Evolutionary conservation across 305 asterid genomes (phyloP).

Genomic region (Coffea humblotiana): DNA sequence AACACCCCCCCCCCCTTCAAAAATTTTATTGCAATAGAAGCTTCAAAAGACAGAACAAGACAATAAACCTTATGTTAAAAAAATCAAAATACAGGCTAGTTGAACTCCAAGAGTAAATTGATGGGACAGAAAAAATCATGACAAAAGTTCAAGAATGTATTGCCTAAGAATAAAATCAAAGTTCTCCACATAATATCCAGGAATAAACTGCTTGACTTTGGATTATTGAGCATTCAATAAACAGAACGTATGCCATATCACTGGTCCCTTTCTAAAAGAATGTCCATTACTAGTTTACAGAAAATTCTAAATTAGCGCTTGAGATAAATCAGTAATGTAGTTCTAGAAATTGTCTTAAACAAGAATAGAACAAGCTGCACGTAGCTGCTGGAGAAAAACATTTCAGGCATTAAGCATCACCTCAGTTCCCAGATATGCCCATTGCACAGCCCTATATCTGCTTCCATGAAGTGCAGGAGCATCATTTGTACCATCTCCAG

Average conservation of each 20-base stretch:
- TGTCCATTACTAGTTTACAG: neutral
- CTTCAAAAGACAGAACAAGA: neutral
- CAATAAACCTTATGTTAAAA: too few species aligned
- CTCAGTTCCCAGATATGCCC: conserved; percentile 99
- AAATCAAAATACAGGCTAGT: neutral
- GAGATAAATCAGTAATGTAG: neutral
- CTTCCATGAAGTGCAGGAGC: conserved; percentile 99
- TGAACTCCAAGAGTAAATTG: neutral
- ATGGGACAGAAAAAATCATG: neutral
- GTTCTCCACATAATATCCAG: neutral
- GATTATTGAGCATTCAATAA: neutral
- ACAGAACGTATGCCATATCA: neutral
- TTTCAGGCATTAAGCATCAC: conserved; percentile 36
- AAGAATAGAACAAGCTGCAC: neutral
- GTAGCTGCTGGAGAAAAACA: neutral
- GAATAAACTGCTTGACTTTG: neutral
- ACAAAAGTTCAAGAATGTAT: neutral
- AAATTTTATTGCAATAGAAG: neutral
- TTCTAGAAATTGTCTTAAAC: neutral
- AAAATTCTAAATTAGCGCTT: neutral
- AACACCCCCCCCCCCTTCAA: too few species aligned
- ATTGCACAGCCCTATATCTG: conserved; percentile 98
- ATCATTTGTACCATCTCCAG: conserved; percentile 98
- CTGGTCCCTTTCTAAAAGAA: neutral
- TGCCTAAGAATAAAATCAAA: neutral